Evolutionary conservation across 257 asterid genomes (phyloP), one percentile per base, ranked within the genome.

Genomic region (Scutellaria minor): DNA sequence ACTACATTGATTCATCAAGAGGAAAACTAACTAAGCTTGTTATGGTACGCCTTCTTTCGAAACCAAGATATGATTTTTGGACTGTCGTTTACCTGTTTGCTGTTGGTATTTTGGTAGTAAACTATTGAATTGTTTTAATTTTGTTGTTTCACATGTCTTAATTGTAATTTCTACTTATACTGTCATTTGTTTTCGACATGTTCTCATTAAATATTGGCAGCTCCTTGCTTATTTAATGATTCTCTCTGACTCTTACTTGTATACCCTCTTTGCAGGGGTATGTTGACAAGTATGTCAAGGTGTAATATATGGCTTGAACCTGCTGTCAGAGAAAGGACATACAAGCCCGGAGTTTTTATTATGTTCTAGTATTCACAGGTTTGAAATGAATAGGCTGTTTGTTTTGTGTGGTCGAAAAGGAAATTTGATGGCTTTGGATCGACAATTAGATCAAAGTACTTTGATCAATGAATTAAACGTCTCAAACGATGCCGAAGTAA

Each of bases 21-120:
- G 89, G 95, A 67, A 94, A 89, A 83, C 78, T 94, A 81, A 91
- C 98, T 18, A 92, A 91, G 88, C 97, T 94, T 71, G 96, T 94
- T 60, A 94, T 91, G 99, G 99, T 94, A 94, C 52, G 81, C 72
- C 79, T 70, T 79, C 76, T 59, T 60, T 68, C 68, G 55, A 51
- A 54, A 66, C 67, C 61, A 54, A 64, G 60, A 27, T 68, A 44
- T 37, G 6, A 13, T 70, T 63, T 58, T 64, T 31, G 10, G 37
- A 42, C 20, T 68, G 44, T 53, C 2, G 13, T 74, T 63, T 68
- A 64, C 54, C 40, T 78, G 69, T 70, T n/a, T 72, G 61, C 66
- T n/a, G 64, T 52, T 59, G 48, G 52, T 40, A 37, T 60, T 64
- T 53, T 70, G 59, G 27, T 50, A 12, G 53, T 41, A 20, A 54